Evolutionary conservation across 148 eudicot species (phyloP).

Genomic region (Suaeda aralocaspica): DNA sequence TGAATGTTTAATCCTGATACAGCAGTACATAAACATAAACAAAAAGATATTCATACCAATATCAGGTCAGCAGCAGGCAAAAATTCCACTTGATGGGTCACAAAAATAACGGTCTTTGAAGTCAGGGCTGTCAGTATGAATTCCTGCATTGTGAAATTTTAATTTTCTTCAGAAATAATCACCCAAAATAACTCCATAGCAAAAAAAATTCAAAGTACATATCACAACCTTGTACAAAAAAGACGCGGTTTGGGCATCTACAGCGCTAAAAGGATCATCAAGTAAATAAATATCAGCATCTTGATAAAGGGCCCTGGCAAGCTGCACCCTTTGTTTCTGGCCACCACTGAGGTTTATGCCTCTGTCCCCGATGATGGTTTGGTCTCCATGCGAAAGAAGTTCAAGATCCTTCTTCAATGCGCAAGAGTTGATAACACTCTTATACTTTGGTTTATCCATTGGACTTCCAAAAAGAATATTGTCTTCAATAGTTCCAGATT

Average conservation of each 20-base stretch:
- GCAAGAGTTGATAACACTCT: slow-evolving; percentile 74
- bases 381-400: slow-evolving; percentile 87
- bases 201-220: slow-evolving; percentile 7
- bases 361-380: slow-evolving; percentile 93
- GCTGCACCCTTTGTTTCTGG: slow-evolving; percentile 97
- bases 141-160: slow-evolving; percentile 60
- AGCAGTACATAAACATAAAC: slow-evolving; percentile 1
- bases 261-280: slow-evolving; percentile 98
- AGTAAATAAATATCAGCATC: slow-evolving; percentile 96
- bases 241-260: slow-evolving; percentile 93
- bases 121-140: slow-evolving; percentile 72
- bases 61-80: slow-evolving; percentile 85
- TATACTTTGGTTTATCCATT: slow-evolving; percentile 79
- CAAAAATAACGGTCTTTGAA: slow-evolving; percentile 74
- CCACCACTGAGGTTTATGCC: slow-evolving; percentile 99
- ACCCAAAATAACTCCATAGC: slow-evolving; percentile 10
- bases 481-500: slow-evolving; percentile 88
- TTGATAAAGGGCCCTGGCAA: slow-evolving; percentile 95
- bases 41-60: slow-evolving; percentile 49
- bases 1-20: not conserved
- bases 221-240: slow-evolving; percentile 66
- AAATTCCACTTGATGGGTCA: slow-evolving; percentile 97
- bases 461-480: slow-evolving; percentile 91
- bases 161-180: slow-evolving; percentile 25
- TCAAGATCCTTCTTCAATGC: slow-evolving; percentile 82